A percentile compares a stretch with the other conserved stretches of the same genome.
phyloP scores from a whole-genome alignment of 2,329 filamentous ascomycete species.

The Colletotrichum somersetense region DNA sequence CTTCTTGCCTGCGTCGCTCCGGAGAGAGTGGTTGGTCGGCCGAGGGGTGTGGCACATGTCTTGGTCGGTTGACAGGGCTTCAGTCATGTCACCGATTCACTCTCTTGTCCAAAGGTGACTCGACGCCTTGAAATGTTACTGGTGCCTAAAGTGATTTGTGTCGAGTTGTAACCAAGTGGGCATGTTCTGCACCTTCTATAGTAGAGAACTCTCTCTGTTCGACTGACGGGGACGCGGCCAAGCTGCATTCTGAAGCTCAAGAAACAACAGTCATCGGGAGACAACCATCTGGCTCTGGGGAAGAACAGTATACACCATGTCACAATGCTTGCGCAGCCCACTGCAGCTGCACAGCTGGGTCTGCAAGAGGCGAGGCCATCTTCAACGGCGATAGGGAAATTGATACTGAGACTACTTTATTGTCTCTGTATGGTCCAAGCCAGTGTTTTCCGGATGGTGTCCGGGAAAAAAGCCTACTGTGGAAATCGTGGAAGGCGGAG shows the following conservation, averaged over 20 bases:
- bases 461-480: neutral
- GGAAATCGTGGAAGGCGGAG: neutral
- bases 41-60: neutral
- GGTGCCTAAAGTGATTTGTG: neutral
- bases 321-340: neutral
- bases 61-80: neutral
- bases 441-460: neutral
- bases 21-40: too few relatives aligned
- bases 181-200: neutral
- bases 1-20: neutral
- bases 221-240: neutral
- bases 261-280: too few relatives aligned
- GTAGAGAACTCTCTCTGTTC: neutral
- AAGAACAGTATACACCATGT: neutral
- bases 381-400: too few relatives aligned
- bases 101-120: neutral
- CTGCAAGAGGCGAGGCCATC: neutral
- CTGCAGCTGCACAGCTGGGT: neutral
- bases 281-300: too few relatives aligned
- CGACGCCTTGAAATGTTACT: too few relatives aligned
- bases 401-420: too few relatives aligned
- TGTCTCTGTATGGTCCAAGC: too few relatives aligned
- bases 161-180: neutral
- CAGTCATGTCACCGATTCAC: accelerated
- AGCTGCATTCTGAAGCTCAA: neutral